Base-by-base conservation (phyloP, 1,284 basidiomycete species). In the Cryptococcus sp. region DNA sequence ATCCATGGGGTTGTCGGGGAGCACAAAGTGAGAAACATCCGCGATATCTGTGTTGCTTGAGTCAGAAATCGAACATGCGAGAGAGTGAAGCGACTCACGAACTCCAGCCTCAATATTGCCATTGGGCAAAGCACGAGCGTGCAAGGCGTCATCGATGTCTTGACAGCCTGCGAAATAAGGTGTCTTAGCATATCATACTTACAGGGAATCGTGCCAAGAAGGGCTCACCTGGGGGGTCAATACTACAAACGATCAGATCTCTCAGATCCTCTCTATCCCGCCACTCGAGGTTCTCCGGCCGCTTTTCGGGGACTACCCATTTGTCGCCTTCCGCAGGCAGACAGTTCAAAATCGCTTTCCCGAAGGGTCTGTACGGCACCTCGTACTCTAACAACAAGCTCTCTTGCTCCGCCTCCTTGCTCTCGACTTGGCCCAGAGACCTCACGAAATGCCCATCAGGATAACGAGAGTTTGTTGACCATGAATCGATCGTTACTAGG, bases 61-160 rank as follows among this genome's bases (percentile, higher is more conserved):
- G 13, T 35, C 5, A 13, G 10, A 35, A 8, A 35, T 35, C 30
- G 8, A 10, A 8, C 13, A 35, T 35, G 30, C 2, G 30, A 35
- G 30, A 35, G 8, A 35, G 30, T 13, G 30, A 35, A 8, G 30
- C 6, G 5, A 90, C 93, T 83, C 70, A 96, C 93, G 95, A 64
- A 99, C 96, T 52, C 96, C 96, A 30, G 93, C 93, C 76, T 99
- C 91, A 62, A 98, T 91, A 76, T 96, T 94, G 2, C 95, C 95
- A 71, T 96, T 97, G 0, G 92, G 87, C 27, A 99, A 81, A 49
- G 79, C 82, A 54, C 89, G 85, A 10, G 96, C 96, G 78, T 99
- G 96, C n/a, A 99, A 81, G 0, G 96, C 96, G 77, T 99, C 96
- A 74, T 99, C 96, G 46, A 99, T 99, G 79, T 99, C 96, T 73